Conservation (phyloP, 352 stramenopile species). For the Phytophthora pisi region DNA sequence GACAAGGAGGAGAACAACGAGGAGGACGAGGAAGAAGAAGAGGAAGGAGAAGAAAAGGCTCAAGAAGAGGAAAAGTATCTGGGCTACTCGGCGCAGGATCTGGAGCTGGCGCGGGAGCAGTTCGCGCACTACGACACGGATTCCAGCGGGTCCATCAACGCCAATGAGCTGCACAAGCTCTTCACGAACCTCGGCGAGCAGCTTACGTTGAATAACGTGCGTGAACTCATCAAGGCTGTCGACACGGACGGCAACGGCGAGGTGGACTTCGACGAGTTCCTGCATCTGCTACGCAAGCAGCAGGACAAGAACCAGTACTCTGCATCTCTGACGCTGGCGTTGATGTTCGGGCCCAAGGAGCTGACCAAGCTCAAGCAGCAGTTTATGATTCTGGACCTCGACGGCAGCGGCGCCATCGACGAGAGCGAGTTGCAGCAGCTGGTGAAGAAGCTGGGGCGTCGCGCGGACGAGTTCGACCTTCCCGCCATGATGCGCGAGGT, state of each 20-base stretch:
- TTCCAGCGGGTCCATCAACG: constrained; percentile 65
- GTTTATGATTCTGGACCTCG: constrained; percentile 71
- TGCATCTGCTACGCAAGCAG: constrained; percentile 63
- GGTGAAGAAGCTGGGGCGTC: constrained; percentile 64
- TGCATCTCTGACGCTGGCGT: constrained; percentile 60
- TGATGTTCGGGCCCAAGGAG: constrained; percentile 69
- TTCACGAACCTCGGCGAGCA: constrained; percentile 64
- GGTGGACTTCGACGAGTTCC: constrained; percentile 76
- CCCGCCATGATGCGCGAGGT: constrained; percentile 68
- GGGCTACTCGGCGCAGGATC: constrained; percentile 51
- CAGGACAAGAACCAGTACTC: constrained; percentile 69
- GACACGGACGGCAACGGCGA: constrained; percentile 67
- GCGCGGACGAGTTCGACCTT: constrained; percentile 52
- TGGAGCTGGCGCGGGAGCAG: constrained; percentile 48
- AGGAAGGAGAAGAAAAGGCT: background rate
- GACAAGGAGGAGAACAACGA: constrained; percentile 33
- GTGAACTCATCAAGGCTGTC: constrained; percentile 62
- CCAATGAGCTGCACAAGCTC: constrained; percentile 62
- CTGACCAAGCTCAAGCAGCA: constrained; percentile 70
- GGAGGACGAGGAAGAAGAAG: constrained; percentile 16
- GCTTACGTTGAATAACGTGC: constrained; percentile 59
- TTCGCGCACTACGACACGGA: constrained; percentile 72
- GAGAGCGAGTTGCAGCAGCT: constrained; percentile 64
- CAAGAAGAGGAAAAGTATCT: constrained; percentile 23
- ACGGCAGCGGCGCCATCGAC: constrained; percentile 73